Evolutionary conservation across 2,329 filamentous ascomycete genomes (phyloP), one percentile per base, ranked within the genome.

Genomic region (Neonectria magnoliae): DNA sequence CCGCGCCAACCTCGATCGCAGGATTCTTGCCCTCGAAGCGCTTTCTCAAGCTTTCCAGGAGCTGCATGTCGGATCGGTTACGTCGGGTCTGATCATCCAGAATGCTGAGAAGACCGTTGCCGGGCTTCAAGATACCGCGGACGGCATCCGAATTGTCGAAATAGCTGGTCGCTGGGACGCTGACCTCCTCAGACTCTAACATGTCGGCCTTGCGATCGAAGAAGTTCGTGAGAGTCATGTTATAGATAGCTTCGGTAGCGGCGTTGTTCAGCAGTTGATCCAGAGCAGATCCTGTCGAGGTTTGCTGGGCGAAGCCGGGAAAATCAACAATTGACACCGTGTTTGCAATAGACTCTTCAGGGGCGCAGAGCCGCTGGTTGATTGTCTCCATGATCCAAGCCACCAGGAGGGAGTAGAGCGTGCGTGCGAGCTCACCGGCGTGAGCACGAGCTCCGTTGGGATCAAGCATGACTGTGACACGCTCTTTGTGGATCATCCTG

Each of bases 401-500:
- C 14, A 98, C 95, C 7, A 99, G 85, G 9, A 99, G 88, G 5
- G 94, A 95, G 81, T 99, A 99, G 0, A 99, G 83, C 0, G 95
- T 98, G 56, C 95, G 88, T 5, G 96, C 94, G 53, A 99, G 87
- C 79, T 98, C 96, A 75, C 98, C 94, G 16, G 96, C 96, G 72
- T 98, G 98, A 42, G 89, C 91, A 55, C 94, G 91, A 50, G 96
- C 96, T 42, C 96, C 96, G 62, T 89, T 90, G 7, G 95, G 93
- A 76, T 99, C 96, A 36, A 99, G 87, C 94, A 99, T 97, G 69
- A 99, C 93, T 0, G 96, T 99, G n/a, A 99, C 96, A 59, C 96
- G 91, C 83, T 99, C 96, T 68, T 94, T 92, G 76, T 97, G 93
- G 61, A 99, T 91, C 71, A 96, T 98, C 84, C 97, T 98, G 20